Evolutionary conservation across 345 rosid genomes (phyloP).

Genomic region (Iberis pinnata): DNA sequence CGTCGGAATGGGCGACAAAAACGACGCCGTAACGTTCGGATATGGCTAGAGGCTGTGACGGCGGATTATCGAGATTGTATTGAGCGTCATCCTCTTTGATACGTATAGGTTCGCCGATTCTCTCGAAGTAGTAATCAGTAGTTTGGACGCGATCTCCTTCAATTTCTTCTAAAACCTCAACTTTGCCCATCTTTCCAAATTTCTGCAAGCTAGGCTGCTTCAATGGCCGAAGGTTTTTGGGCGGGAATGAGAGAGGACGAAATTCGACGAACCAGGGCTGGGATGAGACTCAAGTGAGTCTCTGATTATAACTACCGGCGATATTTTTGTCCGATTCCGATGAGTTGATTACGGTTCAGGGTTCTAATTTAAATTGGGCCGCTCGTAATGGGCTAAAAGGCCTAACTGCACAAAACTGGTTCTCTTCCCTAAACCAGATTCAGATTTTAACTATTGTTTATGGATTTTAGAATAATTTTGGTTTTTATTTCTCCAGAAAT

Average conservation of each 20-base stretch:
- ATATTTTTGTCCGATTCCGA: too few relatives aligned
- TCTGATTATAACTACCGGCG: too few relatives aligned
- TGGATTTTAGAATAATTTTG: too few relatives aligned
- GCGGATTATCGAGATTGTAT: constrained; percentile 48
- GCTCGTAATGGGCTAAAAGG: neutral
- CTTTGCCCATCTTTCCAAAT: constrained; percentile 22
- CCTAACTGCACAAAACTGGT: neutral
- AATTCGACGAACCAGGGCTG: constrained; percentile 2
- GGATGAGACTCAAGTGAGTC: constrained; percentile 1
- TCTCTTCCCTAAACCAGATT: neutral
- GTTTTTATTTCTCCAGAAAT: too few relatives aligned
- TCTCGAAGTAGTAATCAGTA: constrained; percentile 62
- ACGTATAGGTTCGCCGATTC: constrained; percentile 57
- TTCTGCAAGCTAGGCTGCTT: constrained; percentile 7
- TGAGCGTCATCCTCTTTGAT: constrained; percentile 32
- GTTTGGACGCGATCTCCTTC: constrained; percentile 56
- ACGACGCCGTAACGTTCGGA: constrained; percentile 45
- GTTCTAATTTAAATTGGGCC: constrained; percentile 8
- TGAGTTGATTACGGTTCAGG: constrained; percentile 9
- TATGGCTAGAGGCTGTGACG: constrained; percentile 68
- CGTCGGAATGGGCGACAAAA: constrained; percentile 68
- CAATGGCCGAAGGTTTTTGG: constrained; percentile 6
- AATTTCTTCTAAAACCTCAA: constrained; percentile 41
- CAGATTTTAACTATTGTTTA: too few relatives aligned
- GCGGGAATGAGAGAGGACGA: constrained; percentile 21